Conservation (phyloP, 192 early-diverging fungal genomes). For the Mycoemilia scoparia region DNA sequence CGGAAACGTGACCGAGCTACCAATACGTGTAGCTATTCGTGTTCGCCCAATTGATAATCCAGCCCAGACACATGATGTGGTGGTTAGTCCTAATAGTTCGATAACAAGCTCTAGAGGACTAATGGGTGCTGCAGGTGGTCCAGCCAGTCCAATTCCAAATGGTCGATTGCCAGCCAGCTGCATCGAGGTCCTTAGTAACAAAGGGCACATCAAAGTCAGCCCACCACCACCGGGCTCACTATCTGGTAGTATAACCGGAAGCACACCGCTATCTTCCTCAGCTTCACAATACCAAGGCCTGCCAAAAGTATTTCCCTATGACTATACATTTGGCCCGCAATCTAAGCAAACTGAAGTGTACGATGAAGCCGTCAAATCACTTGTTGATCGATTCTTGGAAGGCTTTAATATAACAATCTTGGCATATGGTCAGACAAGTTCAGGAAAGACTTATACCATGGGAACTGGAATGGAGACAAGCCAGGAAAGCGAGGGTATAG, state of each 20-base stretch:
- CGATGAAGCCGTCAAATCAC: constrained; percentile 25
- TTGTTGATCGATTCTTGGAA: constrained; percentile 41
- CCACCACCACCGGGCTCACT: background rate
- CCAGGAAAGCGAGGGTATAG: constrained; percentile 31
- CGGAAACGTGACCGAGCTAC: constrained; percentile 17
- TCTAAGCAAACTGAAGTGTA: constrained; percentile 43
- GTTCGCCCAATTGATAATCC: constrained; percentile 15
- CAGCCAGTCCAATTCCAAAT: background rate
- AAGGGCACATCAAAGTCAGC: background rate
- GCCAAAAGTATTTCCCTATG: constrained; percentile 35
- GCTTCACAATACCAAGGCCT: background rate
- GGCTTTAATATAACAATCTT: constrained; percentile 91
- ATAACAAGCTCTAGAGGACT: constrained; percentile 5
- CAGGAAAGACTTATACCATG: constrained; percentile 95
- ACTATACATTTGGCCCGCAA: constrained; percentile 44
- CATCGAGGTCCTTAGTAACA: constrained; percentile 1
- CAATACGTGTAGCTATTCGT: constrained; percentile 30
- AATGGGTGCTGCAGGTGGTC: constrained; percentile 5
- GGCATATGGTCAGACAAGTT: constrained; percentile 85
- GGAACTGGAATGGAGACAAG: constrained; percentile 39
- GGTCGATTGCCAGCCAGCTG: background rate
- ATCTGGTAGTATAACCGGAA: constrained; percentile 1
- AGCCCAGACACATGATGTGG: constrained; percentile 4
- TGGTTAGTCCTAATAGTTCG: constrained; percentile 11
- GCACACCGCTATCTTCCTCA: background rate